Evolutionary conservation across 1,139 yeast species (phyloP).

Genomic region (Torulaspora globosa): DNA sequence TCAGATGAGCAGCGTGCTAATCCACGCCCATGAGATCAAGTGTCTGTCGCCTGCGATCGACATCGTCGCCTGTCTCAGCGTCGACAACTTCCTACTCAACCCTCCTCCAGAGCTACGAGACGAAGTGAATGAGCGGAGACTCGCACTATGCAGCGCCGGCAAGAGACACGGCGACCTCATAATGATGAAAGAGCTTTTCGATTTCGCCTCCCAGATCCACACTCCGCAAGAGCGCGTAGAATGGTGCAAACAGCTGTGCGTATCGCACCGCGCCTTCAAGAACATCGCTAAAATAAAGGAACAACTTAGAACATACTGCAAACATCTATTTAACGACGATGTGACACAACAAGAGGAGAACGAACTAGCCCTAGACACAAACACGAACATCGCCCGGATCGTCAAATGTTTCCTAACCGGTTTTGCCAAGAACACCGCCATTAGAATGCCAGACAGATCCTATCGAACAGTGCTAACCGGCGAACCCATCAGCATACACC

Average conservation of each 20-base stretch:
- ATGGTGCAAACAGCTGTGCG: slow-evolving; percentile 80
- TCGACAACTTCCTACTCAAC: slow-evolving; percentile 77
- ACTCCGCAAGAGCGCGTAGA: slow-evolving; percentile 53
- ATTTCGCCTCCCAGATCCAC: slow-evolving; percentile 45
- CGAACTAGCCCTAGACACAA: not conserved
- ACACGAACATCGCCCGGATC: slow-evolving; percentile 45
- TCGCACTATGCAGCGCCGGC: slow-evolving; percentile 66
- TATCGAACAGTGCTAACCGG: slow-evolving; percentile 81
- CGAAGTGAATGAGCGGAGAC: slow-evolving; percentile 58
- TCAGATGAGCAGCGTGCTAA: slow-evolving; percentile 80
- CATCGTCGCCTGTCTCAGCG: slow-evolving; percentile 87
- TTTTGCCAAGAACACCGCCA: slow-evolving; percentile 78
- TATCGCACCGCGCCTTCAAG: slow-evolving; percentile 74
- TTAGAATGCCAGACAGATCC: slow-evolving; percentile 92
- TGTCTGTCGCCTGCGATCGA: slow-evolving; percentile 70
- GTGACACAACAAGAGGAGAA: not conserved
- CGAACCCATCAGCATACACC: slow-evolving; percentile 81
- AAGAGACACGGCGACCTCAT: slow-evolving; percentile 74
- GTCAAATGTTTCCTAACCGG: slow-evolving; percentile 80
- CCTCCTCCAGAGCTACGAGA: slow-evolving; percentile 81
- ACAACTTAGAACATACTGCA: slow-evolving; percentile 74
- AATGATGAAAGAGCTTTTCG: slow-evolving; percentile 73
- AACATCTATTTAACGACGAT: slow-evolving; percentile 15
- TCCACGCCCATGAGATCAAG: slow-evolving; percentile 59
- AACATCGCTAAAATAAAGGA: slow-evolving; percentile 71